Conservation (phyloP, 73 alveolate species). For the Paramecium tetraurelia region DNA sequence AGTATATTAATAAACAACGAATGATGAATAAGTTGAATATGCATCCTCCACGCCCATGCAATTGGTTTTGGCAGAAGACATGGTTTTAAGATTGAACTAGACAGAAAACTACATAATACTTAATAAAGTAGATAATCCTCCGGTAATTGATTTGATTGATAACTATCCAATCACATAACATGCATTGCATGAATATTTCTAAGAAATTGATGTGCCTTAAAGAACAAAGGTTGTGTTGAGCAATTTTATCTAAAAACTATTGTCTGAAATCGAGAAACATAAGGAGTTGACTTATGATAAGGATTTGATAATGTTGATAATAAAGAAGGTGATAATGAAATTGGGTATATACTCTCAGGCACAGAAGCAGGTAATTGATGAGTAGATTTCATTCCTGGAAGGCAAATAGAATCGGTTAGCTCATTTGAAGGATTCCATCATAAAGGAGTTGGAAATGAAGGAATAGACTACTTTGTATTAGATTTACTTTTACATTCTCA, state of each 20-base stretch:
- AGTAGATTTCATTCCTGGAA: background rate
- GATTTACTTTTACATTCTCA: constrained; percentile 18
- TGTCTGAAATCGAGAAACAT: constrained; percentile 1
- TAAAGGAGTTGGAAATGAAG: constrained; percentile 18
- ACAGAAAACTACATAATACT: constrained; percentile 14
- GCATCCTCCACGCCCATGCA: constrained; percentile 49
- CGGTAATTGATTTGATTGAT: constrained; percentile 28
- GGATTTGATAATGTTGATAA: background rate
- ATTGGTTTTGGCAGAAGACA: constrained; percentile 38
- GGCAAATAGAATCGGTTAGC: background rate
- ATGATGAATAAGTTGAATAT: constrained; percentile 24
- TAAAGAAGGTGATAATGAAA: constrained; percentile 18
- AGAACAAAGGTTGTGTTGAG: constrained; percentile 16
- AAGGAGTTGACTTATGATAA: constrained; percentile 4
- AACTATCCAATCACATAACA: constrained; percentile 45
- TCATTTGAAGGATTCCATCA: background rate
- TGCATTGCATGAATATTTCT: constrained; percentile 15
- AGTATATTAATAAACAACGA: background rate
- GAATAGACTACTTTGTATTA: constrained; percentile 29
- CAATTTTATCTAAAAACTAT: background rate
- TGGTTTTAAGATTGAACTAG: constrained; percentile 36
- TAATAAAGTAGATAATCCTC: constrained; percentile 43
- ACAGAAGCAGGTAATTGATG: background rate
- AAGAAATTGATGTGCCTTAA: constrained; percentile 45
- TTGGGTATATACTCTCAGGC: background rate